Evolutionary conservation across 108 stramenopile species (phyloP).

Genomic region (Cyclotella kingstonii): DNA sequence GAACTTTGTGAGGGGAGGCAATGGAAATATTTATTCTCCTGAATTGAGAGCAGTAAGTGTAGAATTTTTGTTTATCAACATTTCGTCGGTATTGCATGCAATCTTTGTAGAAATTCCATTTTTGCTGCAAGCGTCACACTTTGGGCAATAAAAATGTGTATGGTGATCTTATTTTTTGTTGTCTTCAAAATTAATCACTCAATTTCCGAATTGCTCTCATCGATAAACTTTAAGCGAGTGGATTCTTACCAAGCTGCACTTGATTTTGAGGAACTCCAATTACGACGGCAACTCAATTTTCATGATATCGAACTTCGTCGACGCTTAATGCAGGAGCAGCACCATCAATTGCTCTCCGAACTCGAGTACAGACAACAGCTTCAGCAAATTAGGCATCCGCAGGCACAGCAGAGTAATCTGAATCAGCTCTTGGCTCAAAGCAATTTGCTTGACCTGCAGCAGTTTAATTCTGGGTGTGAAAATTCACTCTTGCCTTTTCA

Average conservation of each 20-base stretch:
- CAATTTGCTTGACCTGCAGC: constrained; percentile 17
- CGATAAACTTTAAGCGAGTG: constrained; percentile 7
- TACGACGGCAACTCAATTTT: constrained; percentile 22
- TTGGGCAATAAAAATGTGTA: too few species aligned
- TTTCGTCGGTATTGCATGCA: neutral
- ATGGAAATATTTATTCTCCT: constrained; percentile 5
- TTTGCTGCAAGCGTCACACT: too few species aligned
- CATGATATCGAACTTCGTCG: constrained; percentile 31
- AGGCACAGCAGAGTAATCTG: constrained; percentile 14
- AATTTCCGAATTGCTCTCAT: neutral
- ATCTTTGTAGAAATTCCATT: neutral
- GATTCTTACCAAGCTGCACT: constrained; percentile 25
- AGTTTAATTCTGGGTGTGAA: constrained; percentile 5
- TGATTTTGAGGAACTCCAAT: constrained; percentile 32
- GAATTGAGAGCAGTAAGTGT: constrained; percentile 25
- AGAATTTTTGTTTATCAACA: neutral
- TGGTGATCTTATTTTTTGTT: neutral
- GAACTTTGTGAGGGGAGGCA: constrained; percentile 15
- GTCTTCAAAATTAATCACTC: neutral
- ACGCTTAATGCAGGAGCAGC: constrained; percentile 18
- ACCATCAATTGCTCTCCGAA: constrained; percentile 26
- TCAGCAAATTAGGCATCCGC: constrained; percentile 14
- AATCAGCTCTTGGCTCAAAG: constrained; percentile 26
- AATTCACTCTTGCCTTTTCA: constrained; percentile 8
- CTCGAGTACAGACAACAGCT: constrained; percentile 32